Percentiles rank a stretch among this genome's conserved stretches.
Conservation (phyloP, 768 basidiomycete genomes). For the Mycena indigotica region DNA sequence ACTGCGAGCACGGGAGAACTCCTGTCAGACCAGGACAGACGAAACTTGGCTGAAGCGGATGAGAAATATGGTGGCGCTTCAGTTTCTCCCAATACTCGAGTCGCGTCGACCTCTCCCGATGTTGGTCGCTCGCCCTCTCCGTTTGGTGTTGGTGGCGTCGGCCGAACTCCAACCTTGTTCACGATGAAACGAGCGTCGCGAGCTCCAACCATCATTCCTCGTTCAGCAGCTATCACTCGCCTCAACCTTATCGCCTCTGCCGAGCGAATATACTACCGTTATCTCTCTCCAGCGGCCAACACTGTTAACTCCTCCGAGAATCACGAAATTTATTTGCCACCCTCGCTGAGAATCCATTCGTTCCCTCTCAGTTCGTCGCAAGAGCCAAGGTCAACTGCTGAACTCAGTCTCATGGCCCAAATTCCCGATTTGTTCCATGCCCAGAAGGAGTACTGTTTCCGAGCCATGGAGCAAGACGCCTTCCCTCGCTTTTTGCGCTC, state of each 20-base stretch:
- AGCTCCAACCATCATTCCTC: slow-evolving; percentile 92
- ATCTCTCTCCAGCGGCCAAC: slow-evolving; percentile 82
- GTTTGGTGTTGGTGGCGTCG: slow-evolving; percentile 62
- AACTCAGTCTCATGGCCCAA: slow-evolving; percentile 79
- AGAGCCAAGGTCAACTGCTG: slow-evolving; percentile 69
- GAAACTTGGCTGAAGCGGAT: slow-evolving; percentile 54
- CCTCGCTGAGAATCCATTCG: slow-evolving; percentile 84
- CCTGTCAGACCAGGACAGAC: slow-evolving; percentile 70
- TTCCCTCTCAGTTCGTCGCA: slow-evolving; percentile 82
- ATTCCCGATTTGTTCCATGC: slow-evolving; percentile 96
- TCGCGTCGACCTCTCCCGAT: slow-evolving; percentile 55
- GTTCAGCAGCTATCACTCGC: slow-evolving; percentile 87
- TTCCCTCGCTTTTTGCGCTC: slow-evolving; percentile 92
- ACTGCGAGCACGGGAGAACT: slow-evolving; percentile 80
- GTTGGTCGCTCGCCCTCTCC: slow-evolving; percentile 73
- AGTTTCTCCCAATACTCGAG: slow-evolving; percentile 39
- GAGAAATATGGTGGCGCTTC: slow-evolving; percentile 49
- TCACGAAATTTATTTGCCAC: slow-evolving; percentile 97
- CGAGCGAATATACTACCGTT: slow-evolving; percentile 94
- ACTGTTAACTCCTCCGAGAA: slow-evolving; percentile 81
- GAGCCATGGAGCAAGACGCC: slow-evolving; percentile 93
- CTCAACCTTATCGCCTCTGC: slow-evolving; percentile 89
- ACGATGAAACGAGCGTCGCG: slow-evolving; percentile 76
- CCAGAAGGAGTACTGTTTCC: slow-evolving; percentile 97
- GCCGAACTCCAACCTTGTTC: slow-evolving; percentile 77